Conservation (phyloP, 345 rosid genomes). For the Camelina hispida region DNA sequence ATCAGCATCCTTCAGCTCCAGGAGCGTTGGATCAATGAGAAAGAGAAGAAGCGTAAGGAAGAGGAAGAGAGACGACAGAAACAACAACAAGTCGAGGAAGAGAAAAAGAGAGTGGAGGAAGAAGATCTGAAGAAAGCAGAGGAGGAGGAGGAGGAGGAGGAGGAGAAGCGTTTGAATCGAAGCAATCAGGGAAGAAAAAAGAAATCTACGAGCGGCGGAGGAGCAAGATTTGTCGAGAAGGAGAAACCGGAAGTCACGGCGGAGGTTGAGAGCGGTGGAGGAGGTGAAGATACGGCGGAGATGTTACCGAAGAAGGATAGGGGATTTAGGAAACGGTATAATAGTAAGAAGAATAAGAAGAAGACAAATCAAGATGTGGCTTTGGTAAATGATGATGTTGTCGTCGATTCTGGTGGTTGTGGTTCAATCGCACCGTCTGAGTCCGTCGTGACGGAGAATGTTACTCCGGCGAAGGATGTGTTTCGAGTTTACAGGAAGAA, state of each 20-base stretch:
- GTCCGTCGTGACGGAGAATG: constrained; percentile 9
- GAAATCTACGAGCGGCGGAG: constrained; percentile 6
- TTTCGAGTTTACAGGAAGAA: not conserved
- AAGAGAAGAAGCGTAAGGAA: constrained; percentile 32
- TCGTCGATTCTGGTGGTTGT: constrained; percentile 12
- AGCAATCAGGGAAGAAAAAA: not conserved
- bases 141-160: no score
- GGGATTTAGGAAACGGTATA: constrained; percentile 8
- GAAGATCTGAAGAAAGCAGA: constrained; percentile 29
- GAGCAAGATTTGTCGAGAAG: constrained; percentile 1
- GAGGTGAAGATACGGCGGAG: constrained; percentile 17
- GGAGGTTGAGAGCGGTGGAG: constrained; percentile 10
- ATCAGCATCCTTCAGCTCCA: constrained; percentile 35
- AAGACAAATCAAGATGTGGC: not conserved
- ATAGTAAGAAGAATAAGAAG: constrained; percentile 27
- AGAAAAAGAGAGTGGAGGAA: constrained; percentile 5
- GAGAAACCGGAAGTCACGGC: not conserved
- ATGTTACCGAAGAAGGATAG: not conserved
- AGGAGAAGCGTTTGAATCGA: not conserved
- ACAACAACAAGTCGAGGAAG: constrained; percentile 21
- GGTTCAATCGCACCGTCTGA: constrained; percentile 22
- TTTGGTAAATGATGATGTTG: not conserved
- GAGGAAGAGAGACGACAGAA: constrained; percentile 28
- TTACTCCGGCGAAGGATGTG: constrained; percentile 15
- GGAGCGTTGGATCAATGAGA: constrained; percentile 40